Evolutionary conservation across 345 rosid genomes (phyloP).

Genomic region (Salix viminalis): DNA sequence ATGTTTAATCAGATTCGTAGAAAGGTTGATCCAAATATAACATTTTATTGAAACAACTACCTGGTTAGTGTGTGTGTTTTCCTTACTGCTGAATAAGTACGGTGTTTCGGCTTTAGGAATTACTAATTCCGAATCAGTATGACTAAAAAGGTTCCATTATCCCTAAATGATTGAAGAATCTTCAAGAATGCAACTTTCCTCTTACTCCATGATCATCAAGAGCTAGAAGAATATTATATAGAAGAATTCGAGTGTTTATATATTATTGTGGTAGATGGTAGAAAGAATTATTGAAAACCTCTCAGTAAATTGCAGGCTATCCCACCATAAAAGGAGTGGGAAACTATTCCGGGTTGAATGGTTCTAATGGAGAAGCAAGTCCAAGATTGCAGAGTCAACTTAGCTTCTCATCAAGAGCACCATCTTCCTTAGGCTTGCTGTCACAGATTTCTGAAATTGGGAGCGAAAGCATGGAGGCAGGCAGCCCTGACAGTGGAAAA

Average conservation of each 20-base stretch:
- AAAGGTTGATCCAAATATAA: neutral
- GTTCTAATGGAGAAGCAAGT: slow-evolving; percentile 44
- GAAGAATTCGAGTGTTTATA: too few species aligned
- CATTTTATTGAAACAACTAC: neutral
- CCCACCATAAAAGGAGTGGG: slow-evolving; percentile 41
- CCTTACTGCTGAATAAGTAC: neutral
- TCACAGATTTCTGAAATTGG: slow-evolving; percentile 63
- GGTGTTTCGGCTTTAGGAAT: neutral
- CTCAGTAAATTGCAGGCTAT: slow-evolving; percentile 52
- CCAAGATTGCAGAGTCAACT: slow-evolving; percentile 54
- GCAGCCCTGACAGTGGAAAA: slow-evolving; percentile 32
- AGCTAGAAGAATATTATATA: neutral
- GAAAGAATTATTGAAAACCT: slow-evolving; percentile 17
- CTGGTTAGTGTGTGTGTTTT: neutral
- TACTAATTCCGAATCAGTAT: neutral
- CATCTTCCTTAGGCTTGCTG: slow-evolving; percentile 67
- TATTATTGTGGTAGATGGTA: neutral
- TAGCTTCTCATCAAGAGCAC: slow-evolving; percentile 51
- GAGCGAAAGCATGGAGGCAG: slow-evolving; percentile 29
- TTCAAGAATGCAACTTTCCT: neutral
- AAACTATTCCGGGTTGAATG: slow-evolving; percentile 41
- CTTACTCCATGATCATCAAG: neutral
- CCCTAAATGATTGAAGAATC: neutral
- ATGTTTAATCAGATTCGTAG: neutral
- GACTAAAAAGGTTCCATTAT: neutral